Evolutionary conservation across 352 stramenopile species (phyloP), one percentile per base, ranked within the genome.

Genomic region (Aphanomyces invadans): DNA sequence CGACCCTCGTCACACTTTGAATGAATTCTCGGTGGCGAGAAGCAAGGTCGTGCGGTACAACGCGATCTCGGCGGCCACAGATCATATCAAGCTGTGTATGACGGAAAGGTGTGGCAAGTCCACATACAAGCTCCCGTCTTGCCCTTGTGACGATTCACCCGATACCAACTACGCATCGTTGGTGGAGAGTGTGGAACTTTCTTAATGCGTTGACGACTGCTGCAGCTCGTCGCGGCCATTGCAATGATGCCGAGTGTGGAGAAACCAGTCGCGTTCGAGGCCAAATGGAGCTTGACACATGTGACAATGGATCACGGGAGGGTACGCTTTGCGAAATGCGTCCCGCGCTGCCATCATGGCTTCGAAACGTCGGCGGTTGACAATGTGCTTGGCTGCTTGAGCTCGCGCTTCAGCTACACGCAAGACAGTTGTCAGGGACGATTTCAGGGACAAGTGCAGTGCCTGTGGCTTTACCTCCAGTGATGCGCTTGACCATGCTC

Each of bases 361-460:
- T 4, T 67, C 25, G 60, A 25, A 10, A 17, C 26, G 21, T 12
- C n/a, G 28, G 23, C 60, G 45, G 9, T 23, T 33, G 10, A 33
- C n/a, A 11, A 67, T 57, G 45, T 44, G 60, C 60, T 67, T 67
- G 39, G 60, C 28, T 0, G 60, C 60, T 31, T 23, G 32, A 4
- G 60, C 60, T 28, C 28, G 55, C 17, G 0, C 25, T 25, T 49
- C 48, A 4, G 60, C 60, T 67, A 67, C 39, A 21, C 17, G 0
- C 55, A 56, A 19, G 7, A 19, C 0, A 56, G 15, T 17, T 31
- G 9, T 21, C 1, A 26, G 7, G 21, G n/a, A n/a, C 33, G 19
- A 17, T 3, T 21, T 10, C 3, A 29, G 36, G 33, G 17, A 2
- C 12, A 2, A 38, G 12, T 25, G 1, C 17, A 29, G 36, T 1